Base-by-base conservation (phyloP, 106 monocot species). In the Agapanthus africanus region DNA sequence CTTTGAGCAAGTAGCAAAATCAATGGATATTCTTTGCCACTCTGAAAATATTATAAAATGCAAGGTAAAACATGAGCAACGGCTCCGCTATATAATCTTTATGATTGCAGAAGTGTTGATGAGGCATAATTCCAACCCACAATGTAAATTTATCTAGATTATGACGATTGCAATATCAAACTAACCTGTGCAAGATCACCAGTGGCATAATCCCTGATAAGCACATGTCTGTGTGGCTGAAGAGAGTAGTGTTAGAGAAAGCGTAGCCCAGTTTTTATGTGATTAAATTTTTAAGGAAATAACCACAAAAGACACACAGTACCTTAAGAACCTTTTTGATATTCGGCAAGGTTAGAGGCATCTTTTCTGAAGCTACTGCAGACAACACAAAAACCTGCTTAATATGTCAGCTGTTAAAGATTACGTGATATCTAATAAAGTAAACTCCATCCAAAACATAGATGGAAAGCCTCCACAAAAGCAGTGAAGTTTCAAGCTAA, bases 101-200 rank as follows among this genome's bases (percentile, higher is more conserved):
- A n/a, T n/a, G n/a, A 15, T 44, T 66, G 14, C 28, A 66, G 14
- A 44, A 25, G 42, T 4, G 42, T 26, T 26, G 15, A 30, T 11
- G 61, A 28, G 49, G 16, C 38, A 54, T 15, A 59, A 54, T 2
- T 8, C 28, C 37, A 54, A 22, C n/a, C 39, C 36, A 73, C 16
- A 52, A 28, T 54, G 15, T 7, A 37, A 19, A 46, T 46, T 52
- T 34, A 69, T 47, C 19, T 62, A 37, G 7, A 22, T 31, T 37
- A 33, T 7, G 57, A 40, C 13, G 4, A 40, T 21, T 11, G 27
- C 6, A 32, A 56, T 51, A 25, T 22, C 37, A 66, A 66, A 71
- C 80, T 13, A 65, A 95, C 97, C 97, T 99, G 93, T 38, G 99
- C 99, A 79, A 99, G 99, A 49, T 99, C 99, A 37, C 99, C 99